These are phyloP conservation scores for Suillus subalutaceus DNA, from an alignment of 768 basidiomycete genomes.

Conservation along the genomic window DNA sequence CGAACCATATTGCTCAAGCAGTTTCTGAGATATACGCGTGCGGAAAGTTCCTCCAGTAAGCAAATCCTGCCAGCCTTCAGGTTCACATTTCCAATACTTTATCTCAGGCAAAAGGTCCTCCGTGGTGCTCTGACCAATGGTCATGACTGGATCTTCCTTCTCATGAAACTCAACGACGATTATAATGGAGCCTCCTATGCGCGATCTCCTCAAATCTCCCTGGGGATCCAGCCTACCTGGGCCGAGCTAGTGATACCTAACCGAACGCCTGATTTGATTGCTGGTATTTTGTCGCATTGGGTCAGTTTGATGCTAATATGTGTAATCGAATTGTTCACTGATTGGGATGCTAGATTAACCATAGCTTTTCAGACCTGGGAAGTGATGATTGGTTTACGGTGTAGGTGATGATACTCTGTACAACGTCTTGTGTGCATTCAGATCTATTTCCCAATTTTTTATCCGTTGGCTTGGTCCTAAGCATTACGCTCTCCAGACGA, in stretches of 20 bases:
- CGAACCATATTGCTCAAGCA: not conserved
- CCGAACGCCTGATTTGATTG: not conserved
- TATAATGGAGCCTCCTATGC: not conserved
- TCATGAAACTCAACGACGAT: not conserved
- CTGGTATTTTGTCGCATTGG: not conserved
- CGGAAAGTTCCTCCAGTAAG: not conserved
- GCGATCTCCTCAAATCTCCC: not conserved
- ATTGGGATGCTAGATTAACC: not conserved
- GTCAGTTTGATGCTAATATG: not conserved
- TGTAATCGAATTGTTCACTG: not conserved
- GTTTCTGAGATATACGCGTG: not conserved
- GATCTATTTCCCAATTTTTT: no score
- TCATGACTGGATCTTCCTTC: not conserved
- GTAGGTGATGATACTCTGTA: not conserved
- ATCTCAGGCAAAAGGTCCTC: not conserved
- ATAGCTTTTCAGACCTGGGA: no score
- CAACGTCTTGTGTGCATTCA: not conserved
- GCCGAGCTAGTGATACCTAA: not conserved
- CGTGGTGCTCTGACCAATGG: not conserved
- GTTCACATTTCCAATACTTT: not conserved
- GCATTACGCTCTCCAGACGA: no score
- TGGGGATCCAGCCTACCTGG: fast-evolving
- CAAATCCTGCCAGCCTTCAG: not conserved
- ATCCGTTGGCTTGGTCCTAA: no score
- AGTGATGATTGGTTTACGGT: no score